Percentiles rank a stretch among this genome's conserved stretches.
Evolutionary conservation across 1,139 yeast species (phyloP).

Genomic region (Maudiozyma humilis): DNA sequence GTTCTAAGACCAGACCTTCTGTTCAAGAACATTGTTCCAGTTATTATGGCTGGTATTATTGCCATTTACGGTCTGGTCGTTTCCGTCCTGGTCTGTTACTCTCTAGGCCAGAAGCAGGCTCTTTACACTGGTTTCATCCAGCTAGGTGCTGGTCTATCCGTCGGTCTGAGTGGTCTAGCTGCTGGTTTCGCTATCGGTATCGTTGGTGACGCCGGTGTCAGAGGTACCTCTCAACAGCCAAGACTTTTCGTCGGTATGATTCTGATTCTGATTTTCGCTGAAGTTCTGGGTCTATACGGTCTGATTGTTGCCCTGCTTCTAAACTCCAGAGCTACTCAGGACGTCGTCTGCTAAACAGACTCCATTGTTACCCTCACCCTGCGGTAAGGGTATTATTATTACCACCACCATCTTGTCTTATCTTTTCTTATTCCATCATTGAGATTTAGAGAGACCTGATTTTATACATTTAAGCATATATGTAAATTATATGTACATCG

Average conservation of each 20-base stretch:
- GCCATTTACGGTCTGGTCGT: conserved; percentile 98
- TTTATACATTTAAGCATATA: not conserved
- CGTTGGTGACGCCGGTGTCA: conserved; percentile 98
- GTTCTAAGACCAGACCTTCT: conserved; percentile 93
- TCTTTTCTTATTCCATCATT: not conserved
- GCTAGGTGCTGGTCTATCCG: conserved; percentile 96
- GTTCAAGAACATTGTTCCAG: conserved; percentile 88
- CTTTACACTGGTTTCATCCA: conserved; percentile 96
- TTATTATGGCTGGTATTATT: conserved; percentile 98
- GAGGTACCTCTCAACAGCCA: conserved; percentile 95
- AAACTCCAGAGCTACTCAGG: conserved; percentile 95
- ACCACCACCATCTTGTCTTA: not conserved
- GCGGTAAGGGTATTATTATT: not conserved
- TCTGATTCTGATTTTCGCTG: conserved; percentile 94
- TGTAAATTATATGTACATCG: not conserved
- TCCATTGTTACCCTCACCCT: not conserved
- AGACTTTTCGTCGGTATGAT: conserved; percentile 96
- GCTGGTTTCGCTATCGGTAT: conserved; percentile 98
- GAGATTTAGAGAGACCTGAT: not conserved
- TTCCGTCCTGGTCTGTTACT: conserved; percentile 86
- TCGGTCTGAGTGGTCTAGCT: conserved; percentile 93
- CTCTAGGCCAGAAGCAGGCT: conserved; percentile 84
- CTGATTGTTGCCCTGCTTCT: conserved; percentile 93
- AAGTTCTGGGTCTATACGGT: conserved; percentile 95
- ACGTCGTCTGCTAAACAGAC: conserved; percentile 57